Base-by-base conservation (phyloP, 2,329 filamentous ascomycete genomes). In the Leptographium wingfieldii region DNA sequence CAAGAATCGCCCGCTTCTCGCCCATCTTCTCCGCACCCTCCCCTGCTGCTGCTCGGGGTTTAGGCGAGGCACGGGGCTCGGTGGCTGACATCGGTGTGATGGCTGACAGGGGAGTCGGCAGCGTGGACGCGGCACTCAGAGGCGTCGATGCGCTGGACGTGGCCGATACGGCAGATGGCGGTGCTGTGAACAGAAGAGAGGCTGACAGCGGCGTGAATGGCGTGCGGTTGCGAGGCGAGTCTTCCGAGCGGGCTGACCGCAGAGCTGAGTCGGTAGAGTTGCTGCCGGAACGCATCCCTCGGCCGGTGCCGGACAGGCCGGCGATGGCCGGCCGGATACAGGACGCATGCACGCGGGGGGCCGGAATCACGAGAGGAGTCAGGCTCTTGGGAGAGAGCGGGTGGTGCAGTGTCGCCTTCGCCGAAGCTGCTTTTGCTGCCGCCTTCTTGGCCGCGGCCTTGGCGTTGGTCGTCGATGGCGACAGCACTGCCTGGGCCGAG, bases 351-450 rank as follows among this genome's bases (percentile, higher is more conserved):
- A 71, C 22, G 22, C 29, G 58, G 12, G 38, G 56, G 29, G 66
- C 65, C 11, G 82, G 82, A 61, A 85, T 85, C 48, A 83, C 76
- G 27, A 85, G 74, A 31, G 81, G 82, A 1, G 81, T 69, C 7
- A 85, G 73, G 54, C 73, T 74, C 68, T 76, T 82, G 22, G 80
- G 80, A 12, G 80, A 82, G 46, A 76, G 69, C n/a, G 74, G 76
- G 59, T 71, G 72, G 59, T 67, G 69, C 2, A 60, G 58, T 48
- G 29, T 25, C 22, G 27, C 10, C 48, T 27, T 29, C 35, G 48
- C 19, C 38, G 55, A n/a, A 19, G 27, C n/a, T 29, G 48, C 33
- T 35, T 35, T 9, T 35, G 33, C 33, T 35, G 9, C n/a, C 11
- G 58, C 11, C 57, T 12, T 65, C 27, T 3, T 43, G 35, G 59